Evolutionary conservation across 148 eudicot genomes (phyloP).

Genomic region (Camellia lanceoleosa): DNA sequence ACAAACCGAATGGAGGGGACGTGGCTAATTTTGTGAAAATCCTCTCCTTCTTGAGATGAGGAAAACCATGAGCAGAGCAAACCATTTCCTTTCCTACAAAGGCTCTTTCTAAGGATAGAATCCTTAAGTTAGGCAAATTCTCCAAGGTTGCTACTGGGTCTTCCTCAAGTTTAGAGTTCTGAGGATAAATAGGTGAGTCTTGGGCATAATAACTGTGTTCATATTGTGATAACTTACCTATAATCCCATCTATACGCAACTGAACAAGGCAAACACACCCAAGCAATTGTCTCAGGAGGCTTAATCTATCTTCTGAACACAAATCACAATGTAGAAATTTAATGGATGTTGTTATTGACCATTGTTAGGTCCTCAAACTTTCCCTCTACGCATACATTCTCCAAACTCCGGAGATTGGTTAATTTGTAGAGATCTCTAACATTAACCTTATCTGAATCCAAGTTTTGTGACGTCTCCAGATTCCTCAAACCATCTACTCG

Average conservation of each 20-base stretch:
- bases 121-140: conserved; percentile 10
- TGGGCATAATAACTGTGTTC: not conserved
- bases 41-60: conserved; percentile 18
- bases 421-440: not conserved
- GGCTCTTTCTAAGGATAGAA: not conserved
- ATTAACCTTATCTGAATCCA: not conserved
- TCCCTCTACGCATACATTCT: too few species aligned
- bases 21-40: not conserved
- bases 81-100: conserved; percentile 3
- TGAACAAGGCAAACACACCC: not conserved
- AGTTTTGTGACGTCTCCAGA: conserved; percentile 20
- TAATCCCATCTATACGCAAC: not conserved
- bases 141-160: conserved; percentile 14
- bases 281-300: not conserved
- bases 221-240: not conserved
- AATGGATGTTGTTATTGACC: not conserved
- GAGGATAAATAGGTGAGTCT: not conserved
- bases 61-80: conserved; percentile 21
- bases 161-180: not conserved
- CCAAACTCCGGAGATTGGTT: conserved; percentile 4
- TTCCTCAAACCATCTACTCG: conserved; percentile 10
- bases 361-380: not conserved
- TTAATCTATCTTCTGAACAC: not conserved
- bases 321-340: not conserved
- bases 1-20: not conserved